Evolutionary conservation across 2,329 filamentous ascomycete species (phyloP), one percentile per base, ranked within the genome.

Genomic region (Neurospora sp.): DNA sequence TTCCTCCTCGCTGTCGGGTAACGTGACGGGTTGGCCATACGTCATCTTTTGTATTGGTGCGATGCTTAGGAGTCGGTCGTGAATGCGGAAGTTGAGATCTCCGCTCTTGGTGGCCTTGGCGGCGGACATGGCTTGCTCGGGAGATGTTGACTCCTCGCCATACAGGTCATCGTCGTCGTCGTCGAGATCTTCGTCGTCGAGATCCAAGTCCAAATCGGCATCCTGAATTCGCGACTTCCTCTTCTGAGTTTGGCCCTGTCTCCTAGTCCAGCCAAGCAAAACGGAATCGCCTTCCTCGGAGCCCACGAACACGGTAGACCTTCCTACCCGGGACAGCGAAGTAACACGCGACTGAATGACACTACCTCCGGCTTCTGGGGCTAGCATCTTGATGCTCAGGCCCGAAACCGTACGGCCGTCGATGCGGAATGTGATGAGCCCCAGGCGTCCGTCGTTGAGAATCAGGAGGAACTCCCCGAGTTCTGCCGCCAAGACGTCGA

Each of bases 331-430:
- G 33, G 89, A 88, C 2, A 92, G 85, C 72, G 91, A 93, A 1
- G 92, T 90, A 36, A 89, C 86, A 28, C 85, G 82, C 57, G 86
- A 85, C 67, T 85, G 85, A 70, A 96, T 77, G 10, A 92, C 72
- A 38, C 81, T 78, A 8, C 91, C 90, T 10, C 91, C 91, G 33
- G 86, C 83, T 69, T 92, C 88, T 46, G 81, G 76, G 4, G 86
- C 77, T 5, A 97, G 83, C 46, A 87, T 80, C 72, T 87, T 88
- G 68, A 99, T 81, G n/a, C 86, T 88, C 71, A 99, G 84, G 1
- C 93, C 93, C 36, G 94, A 97, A 1, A 99, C 93, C 2, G 92
- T 96, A 69, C 96, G 88, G 17, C 96, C 96, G 77, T 97, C 94
- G 71, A 97, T 87, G 69, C 89, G 89, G 81, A 99, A 97, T 17